A percentile compares a stretch with the other conserved stretches of the same genome.
Conservation (phyloP, 176 grass and related monocot species). For the Coix lacrymajobi region DNA sequence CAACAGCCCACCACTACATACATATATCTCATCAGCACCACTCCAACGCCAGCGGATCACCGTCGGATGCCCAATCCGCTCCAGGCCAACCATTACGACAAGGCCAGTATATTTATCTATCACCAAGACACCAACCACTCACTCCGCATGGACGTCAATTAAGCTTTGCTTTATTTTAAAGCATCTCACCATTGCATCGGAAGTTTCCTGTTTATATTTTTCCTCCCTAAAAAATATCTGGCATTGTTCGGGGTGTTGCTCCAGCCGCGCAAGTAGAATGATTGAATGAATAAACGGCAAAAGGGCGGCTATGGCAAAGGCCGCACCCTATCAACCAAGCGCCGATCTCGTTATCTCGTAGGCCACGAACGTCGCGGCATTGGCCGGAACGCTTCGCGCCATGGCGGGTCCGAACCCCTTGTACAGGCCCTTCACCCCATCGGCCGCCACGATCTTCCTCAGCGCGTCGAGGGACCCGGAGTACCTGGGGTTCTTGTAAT, state of each 20-base stretch:
- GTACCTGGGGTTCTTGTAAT: slow-evolving; percentile 83
- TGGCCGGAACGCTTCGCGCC: slow-evolving; percentile 79
- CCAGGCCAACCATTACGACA: slow-evolving; percentile 37
- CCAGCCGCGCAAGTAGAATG: background rate
- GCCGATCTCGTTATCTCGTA: slow-evolving; percentile 71
- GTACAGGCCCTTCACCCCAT: slow-evolving; percentile 82
- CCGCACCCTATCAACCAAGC: slow-evolving; percentile 38
- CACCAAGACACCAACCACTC: slow-evolving; percentile 10
- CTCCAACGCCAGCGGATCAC: slow-evolving; percentile 32
- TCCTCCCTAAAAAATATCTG: background rate
- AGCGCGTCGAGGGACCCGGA: slow-evolving; percentile 61
- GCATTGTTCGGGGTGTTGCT: background rate
- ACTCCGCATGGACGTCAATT: background rate
- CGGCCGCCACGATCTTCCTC: slow-evolving; percentile 68
- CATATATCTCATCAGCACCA: background rate
- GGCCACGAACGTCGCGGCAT: slow-evolving; percentile 72
- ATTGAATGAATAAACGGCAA: slow-evolving; percentile 11
- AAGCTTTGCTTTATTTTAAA: slow-evolving; percentile 32
- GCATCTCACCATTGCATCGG: background rate
- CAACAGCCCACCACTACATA: background rate
- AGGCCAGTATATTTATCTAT: background rate
- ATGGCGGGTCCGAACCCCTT: slow-evolving; percentile 91
- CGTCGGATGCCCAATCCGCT: slow-evolving; percentile 33
- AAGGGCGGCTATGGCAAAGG: background rate
- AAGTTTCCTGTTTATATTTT: background rate